phyloP scores from a whole-genome alignment of 768 basidiomycete genomes.

The Boletus subcaerulescens region DNA sequence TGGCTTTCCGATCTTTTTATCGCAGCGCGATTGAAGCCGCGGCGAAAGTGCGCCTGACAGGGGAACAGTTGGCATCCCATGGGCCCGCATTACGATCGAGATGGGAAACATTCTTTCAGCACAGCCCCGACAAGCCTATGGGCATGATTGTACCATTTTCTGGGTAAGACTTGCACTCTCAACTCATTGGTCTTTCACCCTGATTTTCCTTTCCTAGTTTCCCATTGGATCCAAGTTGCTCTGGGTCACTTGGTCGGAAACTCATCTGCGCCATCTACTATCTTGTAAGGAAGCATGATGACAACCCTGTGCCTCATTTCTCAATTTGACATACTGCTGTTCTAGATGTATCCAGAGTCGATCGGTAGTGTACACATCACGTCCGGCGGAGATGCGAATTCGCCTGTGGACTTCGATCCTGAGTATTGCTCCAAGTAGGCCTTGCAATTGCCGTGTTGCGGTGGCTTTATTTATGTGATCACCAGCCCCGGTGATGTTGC shows the following conservation, averaged over 20 bases:
- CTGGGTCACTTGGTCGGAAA: slow-evolving; percentile 22
- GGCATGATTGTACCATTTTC: slow-evolving; percentile 39
- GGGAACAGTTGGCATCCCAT: slow-evolving; percentile 45
- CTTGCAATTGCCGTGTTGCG: background rate
- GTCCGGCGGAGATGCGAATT: slow-evolving; percentile 39
- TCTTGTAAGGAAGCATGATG: slow-evolving; percentile 23
- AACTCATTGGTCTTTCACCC: background rate
- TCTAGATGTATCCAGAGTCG: slow-evolving; percentile 43
- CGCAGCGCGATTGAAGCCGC: slow-evolving; percentile 53
- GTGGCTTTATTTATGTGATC: background rate
- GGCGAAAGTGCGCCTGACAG: slow-evolving; percentile 51
- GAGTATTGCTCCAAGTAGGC: slow-evolving; percentile 43
- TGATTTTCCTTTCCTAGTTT: slow-evolving; percentile 19
- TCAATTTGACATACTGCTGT: background rate
- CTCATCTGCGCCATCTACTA: slow-evolving; percentile 30
- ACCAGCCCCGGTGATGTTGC: slow-evolving; percentile 11
- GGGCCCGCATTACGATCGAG: slow-evolving; percentile 40
- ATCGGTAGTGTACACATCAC: slow-evolving; percentile 48
- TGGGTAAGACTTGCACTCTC: slow-evolving; percentile 28
- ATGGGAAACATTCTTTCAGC: slow-evolving; percentile 52
- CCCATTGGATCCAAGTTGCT: slow-evolving; percentile 13
- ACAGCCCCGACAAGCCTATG: slow-evolving; percentile 56
- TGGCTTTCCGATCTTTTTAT: background rate
- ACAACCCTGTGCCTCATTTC: background rate
- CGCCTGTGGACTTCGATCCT: slow-evolving; percentile 43